Evolutionary conservation across 345 rosid species (phyloP).

Genomic region (Syzygium jambos): DNA sequence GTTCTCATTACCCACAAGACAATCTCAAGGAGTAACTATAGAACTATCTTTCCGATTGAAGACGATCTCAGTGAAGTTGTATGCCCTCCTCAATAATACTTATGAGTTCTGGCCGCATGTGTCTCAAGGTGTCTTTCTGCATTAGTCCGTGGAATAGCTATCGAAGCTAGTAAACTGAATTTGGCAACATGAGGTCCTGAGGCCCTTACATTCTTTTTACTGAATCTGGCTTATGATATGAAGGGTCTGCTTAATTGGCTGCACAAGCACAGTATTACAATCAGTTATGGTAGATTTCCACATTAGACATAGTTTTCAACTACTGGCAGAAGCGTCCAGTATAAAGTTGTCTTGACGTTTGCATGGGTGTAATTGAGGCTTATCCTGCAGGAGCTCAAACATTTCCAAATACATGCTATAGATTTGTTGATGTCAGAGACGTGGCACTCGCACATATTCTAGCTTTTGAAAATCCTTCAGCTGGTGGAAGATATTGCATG

Average conservation of each 20-base stretch:
- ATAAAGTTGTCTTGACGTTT: neutral
- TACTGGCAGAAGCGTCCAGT: neutral
- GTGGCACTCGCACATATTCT: slow-evolving; percentile 5
- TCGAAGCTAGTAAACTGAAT: neutral
- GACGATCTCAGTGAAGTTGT: neutral
- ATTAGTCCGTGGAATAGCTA: neutral
- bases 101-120: neutral
- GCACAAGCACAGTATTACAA: neutral
- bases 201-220: neutral
- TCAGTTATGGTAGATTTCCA: neutral
- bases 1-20: neutral
- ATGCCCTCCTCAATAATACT: neutral
- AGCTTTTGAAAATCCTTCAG: slow-evolving; percentile 6
- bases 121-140: neutral
- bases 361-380: neutral
- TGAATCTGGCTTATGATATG: neutral
- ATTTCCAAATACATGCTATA: neutral
- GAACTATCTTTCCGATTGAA: neutral
- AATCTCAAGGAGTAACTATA: neutral
- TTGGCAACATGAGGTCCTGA: neutral
- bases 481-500: slow-evolving; percentile 6
- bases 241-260: neutral
- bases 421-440: slow-evolving; percentile 11
- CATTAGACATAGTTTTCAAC: neutral
- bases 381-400: slow-evolving; percentile 6